phyloP scores from a whole-genome alignment of 495 filamentous ascomycete species.

The Pseudomonodictys pantanalensis region DNA sequence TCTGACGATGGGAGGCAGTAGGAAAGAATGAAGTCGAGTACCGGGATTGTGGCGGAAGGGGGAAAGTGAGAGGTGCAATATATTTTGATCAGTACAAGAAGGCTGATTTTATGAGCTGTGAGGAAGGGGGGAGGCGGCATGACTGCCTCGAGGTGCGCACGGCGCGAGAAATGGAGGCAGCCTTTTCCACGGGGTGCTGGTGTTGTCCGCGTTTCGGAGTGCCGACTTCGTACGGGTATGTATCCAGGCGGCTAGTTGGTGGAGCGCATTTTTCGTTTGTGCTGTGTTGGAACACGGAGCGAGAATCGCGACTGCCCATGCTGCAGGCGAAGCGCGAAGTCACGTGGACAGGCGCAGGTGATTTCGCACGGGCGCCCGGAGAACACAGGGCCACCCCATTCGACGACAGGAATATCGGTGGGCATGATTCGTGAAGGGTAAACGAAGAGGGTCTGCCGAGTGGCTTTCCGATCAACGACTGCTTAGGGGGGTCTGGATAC shows the following conservation, averaged over 20 bases:
- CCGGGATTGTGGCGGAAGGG: slow-evolving; percentile 70
- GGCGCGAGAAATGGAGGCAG: not conserved
- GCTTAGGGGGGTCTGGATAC: too few species aligned
- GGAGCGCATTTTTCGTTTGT: not conserved
- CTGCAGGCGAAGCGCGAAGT: not conserved
- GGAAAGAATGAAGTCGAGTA: slow-evolving; percentile 80
- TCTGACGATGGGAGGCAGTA: slow-evolving; percentile 56
- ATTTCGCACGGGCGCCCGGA: too few species aligned
- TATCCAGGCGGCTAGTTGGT: too few species aligned
- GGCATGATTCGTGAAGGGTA: too few species aligned
- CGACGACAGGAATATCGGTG: too few species aligned
- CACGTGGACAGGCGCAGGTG: not conserved
- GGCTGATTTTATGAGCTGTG: slow-evolving; percentile 78
- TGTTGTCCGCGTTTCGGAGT: too few species aligned
- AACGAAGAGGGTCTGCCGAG: too few species aligned
- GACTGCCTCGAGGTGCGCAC: not conserved
- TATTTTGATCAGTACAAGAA: slow-evolving; percentile 75
- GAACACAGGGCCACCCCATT: too few species aligned
- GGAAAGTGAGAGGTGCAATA: slow-evolving; percentile 75
- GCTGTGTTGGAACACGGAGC: not conserved
- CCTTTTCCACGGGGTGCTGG: too few species aligned
- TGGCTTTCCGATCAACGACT: too few species aligned
- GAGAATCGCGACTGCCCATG: not conserved
- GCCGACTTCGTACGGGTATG: too few species aligned
- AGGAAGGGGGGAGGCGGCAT: slow-evolving; percentile 71